These are phyloP conservation scores for Phytophthora citricola DNA, from an alignment of 352 stramenopile genomes.

Conservation along the genomic window DNA sequence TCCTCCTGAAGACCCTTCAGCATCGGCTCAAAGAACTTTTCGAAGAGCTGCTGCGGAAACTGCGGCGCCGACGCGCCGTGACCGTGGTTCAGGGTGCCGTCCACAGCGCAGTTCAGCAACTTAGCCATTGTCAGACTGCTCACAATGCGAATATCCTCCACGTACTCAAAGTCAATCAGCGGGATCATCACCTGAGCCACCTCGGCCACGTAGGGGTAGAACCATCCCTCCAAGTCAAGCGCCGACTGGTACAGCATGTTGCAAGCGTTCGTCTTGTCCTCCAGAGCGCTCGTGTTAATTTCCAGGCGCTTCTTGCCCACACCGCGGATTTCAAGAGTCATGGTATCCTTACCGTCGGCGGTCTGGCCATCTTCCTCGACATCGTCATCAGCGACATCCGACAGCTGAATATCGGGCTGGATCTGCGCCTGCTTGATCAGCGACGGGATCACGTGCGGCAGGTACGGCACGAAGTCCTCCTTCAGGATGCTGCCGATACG, in stretches of 20 bases:
- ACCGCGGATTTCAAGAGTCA: slow-evolving; percentile 81
- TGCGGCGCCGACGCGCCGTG: slow-evolving; percentile 59
- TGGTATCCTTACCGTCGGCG: slow-evolving; percentile 67
- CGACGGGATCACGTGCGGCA: slow-evolving; percentile 82
- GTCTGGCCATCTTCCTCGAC: slow-evolving; percentile 65
- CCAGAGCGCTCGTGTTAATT: slow-evolving; percentile 87
- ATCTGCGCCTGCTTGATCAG: slow-evolving; percentile 86
- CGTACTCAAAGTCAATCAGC: slow-evolving; percentile 85
- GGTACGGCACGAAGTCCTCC: slow-evolving; percentile 87
- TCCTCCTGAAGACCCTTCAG: slow-evolving; percentile 76
- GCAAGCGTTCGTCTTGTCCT: slow-evolving; percentile 88
- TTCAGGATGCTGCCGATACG: slow-evolving; percentile 89
- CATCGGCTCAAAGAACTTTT: slow-evolving; percentile 80
- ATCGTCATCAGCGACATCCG: slow-evolving; percentile 66
- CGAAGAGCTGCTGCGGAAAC: slow-evolving; percentile 85
- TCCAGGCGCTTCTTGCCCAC: slow-evolving; percentile 85
- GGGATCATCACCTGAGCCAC: slow-evolving; percentile 80
- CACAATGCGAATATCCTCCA: slow-evolving; percentile 86
- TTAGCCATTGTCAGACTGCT: slow-evolving; percentile 80
- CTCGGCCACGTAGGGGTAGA: slow-evolving; percentile 86
- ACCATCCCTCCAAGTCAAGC: slow-evolving; percentile 80
- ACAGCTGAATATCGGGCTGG: slow-evolving; percentile 83
- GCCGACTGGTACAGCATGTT: slow-evolving; percentile 92
- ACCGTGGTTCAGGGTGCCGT: slow-evolving; percentile 74
- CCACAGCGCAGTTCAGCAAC: slow-evolving; percentile 73